Percentiles rank a stretch among this genome's conserved stretches.
These are phyloP conservation scores for Coemansia guatemalensis DNA, from an alignment of 192 early-diverging fungal genomes.

Conservation along the genomic window DNA sequence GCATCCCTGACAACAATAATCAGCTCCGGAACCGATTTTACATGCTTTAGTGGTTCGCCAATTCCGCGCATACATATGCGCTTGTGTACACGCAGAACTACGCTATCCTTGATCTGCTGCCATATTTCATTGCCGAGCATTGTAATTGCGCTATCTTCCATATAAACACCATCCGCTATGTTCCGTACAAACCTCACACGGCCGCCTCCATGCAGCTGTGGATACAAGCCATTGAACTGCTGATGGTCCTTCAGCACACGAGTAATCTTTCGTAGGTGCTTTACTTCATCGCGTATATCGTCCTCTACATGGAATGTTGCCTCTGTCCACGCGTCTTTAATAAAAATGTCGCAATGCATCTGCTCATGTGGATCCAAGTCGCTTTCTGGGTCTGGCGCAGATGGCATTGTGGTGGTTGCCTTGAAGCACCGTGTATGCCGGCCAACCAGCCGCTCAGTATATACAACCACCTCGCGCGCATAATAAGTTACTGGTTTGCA, in stretches of 20 bases:
- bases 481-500: not conserved
- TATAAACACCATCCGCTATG: not conserved
- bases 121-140: not conserved
- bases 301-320: not conserved
- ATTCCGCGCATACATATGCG: conserved; percentile 12
- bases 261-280: not conserved
- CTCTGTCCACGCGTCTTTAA: conserved; percentile 10
- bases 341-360: not conserved
- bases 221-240: conserved; percentile 5
- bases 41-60: conserved; percentile 10
- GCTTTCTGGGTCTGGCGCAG: not conserved
- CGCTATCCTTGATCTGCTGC: not conserved
- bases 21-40: conserved; percentile 10
- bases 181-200: not conserved
- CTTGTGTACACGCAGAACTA: conserved; percentile 8
- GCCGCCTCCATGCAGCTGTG: conserved; percentile 2
- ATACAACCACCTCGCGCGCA: not conserved
- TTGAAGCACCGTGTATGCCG: conserved; percentile 17
- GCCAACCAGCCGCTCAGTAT: conserved; percentile 10
- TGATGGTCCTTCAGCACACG: not conserved
- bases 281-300: conserved; percentile 1
- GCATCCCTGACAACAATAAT: conserved; percentile 19
- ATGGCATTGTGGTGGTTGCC: conserved; percentile 1
- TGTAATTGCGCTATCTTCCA: conserved; percentile 8
- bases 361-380: not conserved